phyloP scores from a whole-genome alignment of 176 grass and related monocot species.

The Aegilops tauschii region DNA sequence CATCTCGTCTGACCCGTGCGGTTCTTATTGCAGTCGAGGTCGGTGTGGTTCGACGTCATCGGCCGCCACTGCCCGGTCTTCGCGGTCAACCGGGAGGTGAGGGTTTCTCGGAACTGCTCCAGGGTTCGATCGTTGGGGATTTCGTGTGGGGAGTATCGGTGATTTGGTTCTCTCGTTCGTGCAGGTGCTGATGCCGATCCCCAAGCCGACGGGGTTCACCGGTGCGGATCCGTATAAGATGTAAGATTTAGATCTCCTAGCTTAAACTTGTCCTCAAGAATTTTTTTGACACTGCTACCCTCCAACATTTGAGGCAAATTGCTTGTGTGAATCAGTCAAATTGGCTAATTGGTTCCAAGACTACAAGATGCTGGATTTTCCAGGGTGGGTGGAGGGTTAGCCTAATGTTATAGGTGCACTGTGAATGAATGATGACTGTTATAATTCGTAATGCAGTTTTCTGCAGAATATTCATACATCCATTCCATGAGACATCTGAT shows the following conservation, averaged over 20 bases:
- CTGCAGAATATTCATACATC: not conserved
- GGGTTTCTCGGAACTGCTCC: conserved; percentile 10
- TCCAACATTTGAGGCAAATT: not conserved
- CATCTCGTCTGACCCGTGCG: conserved; percentile 32
- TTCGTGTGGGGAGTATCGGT: not conserved
- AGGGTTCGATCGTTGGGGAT: not conserved
- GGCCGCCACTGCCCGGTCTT: conserved; percentile 85
- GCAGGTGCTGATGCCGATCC: conserved; percentile 91
- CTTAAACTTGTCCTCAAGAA: not conserved
- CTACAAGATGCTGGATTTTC: not conserved
- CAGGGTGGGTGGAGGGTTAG: too few species aligned
- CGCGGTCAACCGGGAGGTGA: conserved; percentile 90
- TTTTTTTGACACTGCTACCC: not conserved
- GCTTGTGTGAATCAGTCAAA: not conserved
- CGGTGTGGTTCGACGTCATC: conserved; percentile 84
- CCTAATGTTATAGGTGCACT: not conserved
- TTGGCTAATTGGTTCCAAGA: not conserved
- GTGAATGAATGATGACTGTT: not conserved
- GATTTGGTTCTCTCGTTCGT: conserved; percentile 31
- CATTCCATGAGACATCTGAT: not conserved
- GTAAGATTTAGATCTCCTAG: conserved; percentile 16
- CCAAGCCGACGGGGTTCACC: conserved; percentile 81
- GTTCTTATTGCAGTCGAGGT: conserved; percentile 60
- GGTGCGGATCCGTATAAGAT: conserved; percentile 97
- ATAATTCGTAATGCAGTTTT: not conserved